Percentiles rank a stretch among this genome's conserved stretches.
phyloP scores from a whole-genome alignment of 352 stramenopile species.

The Paralagenidium karlingii region DNA sequence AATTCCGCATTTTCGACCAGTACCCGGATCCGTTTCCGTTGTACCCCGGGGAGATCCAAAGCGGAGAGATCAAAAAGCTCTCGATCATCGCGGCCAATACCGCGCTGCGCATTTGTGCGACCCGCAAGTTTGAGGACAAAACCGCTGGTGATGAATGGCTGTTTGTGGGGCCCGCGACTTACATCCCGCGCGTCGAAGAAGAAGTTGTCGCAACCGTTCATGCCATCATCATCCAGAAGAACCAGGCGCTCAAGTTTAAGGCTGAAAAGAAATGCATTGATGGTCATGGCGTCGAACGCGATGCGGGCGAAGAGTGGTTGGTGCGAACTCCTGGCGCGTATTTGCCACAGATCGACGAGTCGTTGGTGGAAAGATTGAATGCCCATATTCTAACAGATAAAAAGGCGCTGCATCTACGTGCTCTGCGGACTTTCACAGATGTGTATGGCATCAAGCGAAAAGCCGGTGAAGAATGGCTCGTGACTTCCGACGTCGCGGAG shows the following conservation, averaged over 20 bases:
- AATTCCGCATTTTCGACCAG: constrained; percentile 61
- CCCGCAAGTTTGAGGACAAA: constrained; percentile 35
- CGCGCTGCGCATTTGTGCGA: constrained; percentile 48
- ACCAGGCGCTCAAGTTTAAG: constrained; percentile 69
- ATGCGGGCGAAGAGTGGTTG: constrained; percentile 70
- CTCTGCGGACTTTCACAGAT: constrained; percentile 60
- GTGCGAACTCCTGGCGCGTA: constrained; percentile 59
- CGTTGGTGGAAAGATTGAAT: constrained; percentile 39
- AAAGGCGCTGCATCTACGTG: constrained; percentile 45
- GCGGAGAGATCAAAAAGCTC: constrained; percentile 36
- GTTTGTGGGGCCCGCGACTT: constrained; percentile 55
- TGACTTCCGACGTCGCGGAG: constrained; percentile 55
- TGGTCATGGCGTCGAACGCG: constrained; percentile 34
- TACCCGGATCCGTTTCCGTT: constrained; percentile 69
- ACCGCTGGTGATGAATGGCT: constrained; percentile 66
- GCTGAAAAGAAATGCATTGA: constrained; percentile 74
- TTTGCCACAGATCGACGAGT: constrained; percentile 62
- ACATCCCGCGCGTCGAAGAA: constrained; percentile 63
- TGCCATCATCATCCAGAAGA: constrained; percentile 64
- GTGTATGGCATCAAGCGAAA: constrained; percentile 56
- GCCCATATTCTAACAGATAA: constrained; percentile 57
- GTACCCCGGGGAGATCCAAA: constrained; percentile 54
- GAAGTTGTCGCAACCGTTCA: constrained; percentile 36
- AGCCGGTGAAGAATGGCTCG: constrained; percentile 68
- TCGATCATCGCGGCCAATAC: constrained; percentile 41